Percentiles rank a stretch among this genome's conserved stretches.
Evolutionary conservation across 805 yeast species (phyloP).

Genomic region (Suhomyces faveliae): DNA sequence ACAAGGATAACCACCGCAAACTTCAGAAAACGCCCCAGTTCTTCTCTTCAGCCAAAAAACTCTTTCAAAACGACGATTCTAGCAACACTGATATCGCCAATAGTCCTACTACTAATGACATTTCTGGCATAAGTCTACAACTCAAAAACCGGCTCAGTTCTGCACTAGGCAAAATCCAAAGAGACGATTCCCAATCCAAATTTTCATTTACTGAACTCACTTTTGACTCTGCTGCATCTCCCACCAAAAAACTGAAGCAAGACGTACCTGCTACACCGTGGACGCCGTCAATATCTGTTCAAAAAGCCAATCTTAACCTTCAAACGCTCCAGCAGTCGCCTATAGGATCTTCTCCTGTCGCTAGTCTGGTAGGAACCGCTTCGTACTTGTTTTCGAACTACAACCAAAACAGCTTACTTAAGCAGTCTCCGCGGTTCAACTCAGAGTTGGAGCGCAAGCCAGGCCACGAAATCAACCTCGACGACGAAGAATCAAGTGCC

Average conservation of each 20-base stretch:
- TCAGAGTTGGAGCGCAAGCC: constrained; percentile 3
- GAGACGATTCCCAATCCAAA: constrained; percentile 20
- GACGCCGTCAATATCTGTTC: constrained; percentile 22
- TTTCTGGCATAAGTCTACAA: constrained; percentile 39
- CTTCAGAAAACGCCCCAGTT: constrained; percentile 40
- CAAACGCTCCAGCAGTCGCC: constrained; percentile 41
- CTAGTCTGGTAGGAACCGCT: background rate
- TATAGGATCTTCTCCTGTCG: constrained; percentile 8
- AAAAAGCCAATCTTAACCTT: constrained; percentile 34
- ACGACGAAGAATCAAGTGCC: constrained; percentile 44
- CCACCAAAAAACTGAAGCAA: constrained; percentile 14
- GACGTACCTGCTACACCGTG: constrained; percentile 10
- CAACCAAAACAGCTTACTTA: constrained; percentile 9
- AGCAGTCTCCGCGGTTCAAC: constrained; percentile 12
- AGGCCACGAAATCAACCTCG: constrained; percentile 14
- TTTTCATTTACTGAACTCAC: constrained; percentile 33
- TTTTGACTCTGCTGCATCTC: constrained; percentile 15
- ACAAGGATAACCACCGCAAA: constrained; percentile 16
- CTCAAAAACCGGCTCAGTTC: constrained; percentile 36
- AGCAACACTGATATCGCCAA: constrained; percentile 7
- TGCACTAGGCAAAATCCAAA: constrained; percentile 42
- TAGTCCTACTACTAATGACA: constrained; percentile 25
- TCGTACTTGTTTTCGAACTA: background rate
- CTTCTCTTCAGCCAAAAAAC: constrained; percentile 38
- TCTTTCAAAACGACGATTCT: constrained; percentile 30